A percentile compares a stretch with the other conserved stretches of the same genome.
Evolutionary conservation across 176 grass and related monocot genomes (phyloP).

Genomic region (Thinopyrum elongatum): DNA sequence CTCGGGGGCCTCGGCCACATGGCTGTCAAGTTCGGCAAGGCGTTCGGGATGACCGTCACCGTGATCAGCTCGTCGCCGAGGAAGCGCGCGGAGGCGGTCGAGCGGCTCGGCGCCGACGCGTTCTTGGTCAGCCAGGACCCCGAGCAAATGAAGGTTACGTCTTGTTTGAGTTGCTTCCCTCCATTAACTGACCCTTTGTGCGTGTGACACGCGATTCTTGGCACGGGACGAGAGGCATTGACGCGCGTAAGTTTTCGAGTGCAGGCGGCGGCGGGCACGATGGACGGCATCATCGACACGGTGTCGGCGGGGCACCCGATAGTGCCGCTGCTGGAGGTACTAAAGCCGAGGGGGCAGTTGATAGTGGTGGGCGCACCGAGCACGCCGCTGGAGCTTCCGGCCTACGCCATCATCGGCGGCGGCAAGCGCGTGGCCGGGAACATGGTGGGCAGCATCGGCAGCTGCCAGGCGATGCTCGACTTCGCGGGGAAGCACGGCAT

Average conservation of each 20-base stretch:
- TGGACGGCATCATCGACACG: slow-evolving; percentile 67
- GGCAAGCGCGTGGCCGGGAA: slow-evolving; percentile 32
- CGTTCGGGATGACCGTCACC: slow-evolving; percentile 65
- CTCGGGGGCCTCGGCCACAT: neutral
- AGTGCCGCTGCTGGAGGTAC: slow-evolving; percentile 7
- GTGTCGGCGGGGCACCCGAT: slow-evolving; percentile 48
- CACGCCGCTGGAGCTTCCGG: slow-evolving; percentile 35
- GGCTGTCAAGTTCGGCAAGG: slow-evolving; percentile 59
- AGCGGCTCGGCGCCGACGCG: neutral
- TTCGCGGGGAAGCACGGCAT: slow-evolving; percentile 41
- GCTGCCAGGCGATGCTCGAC: slow-evolving; percentile 43
- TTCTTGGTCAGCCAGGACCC: neutral
- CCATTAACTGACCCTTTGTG: neutral
- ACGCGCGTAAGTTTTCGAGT: neutral
- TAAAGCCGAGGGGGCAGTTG: slow-evolving; percentile 35
- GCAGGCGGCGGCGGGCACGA: slow-evolving; percentile 29
- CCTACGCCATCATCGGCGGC: slow-evolving; percentile 28
- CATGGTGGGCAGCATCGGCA: slow-evolving; percentile 20
- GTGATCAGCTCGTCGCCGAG: slow-evolving; percentile 61
- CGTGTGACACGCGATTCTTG: neutral
- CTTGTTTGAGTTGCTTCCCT: neutral
- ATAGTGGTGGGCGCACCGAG: slow-evolving; percentile 32
- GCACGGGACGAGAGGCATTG: neutral
- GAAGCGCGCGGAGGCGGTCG: neutral
- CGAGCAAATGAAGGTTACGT: neutral